Conservation (phyloP, 2,329 filamentous ascomycete genomes). For the Daldinia sp. region DNA sequence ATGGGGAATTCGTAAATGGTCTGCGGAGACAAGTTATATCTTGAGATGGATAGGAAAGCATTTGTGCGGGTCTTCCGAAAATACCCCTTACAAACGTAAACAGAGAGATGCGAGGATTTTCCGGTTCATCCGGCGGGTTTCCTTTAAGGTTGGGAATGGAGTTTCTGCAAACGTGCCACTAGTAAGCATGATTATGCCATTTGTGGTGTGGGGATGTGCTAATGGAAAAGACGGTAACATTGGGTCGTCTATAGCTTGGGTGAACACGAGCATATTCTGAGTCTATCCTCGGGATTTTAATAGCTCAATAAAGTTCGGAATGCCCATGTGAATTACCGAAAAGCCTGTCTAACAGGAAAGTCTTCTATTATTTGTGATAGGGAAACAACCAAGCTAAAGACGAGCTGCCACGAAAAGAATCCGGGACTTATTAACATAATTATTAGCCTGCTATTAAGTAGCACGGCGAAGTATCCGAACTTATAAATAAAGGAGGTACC, state of each 20-base stretch:
- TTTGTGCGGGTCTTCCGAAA: background rate
- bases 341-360: too few species aligned
- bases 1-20: conserved; percentile 72
- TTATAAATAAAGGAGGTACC: too few species aligned
- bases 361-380: too few species aligned
- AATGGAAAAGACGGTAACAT: background rate
- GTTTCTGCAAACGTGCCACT: background rate
- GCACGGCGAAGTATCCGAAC: too few species aligned
- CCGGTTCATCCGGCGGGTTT: background rate
- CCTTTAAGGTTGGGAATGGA: background rate
- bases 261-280: too few species aligned
- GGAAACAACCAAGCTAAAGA: too few species aligned
- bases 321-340: too few species aligned
- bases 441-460: too few species aligned
- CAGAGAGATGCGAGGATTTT: background rate
- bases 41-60: conserved; percentile 10
- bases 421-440: too few species aligned
- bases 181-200: background rate
- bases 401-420: too few species aligned
- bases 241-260: background rate
- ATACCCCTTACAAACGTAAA: background rate
- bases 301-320: too few species aligned
- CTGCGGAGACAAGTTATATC: conserved; percentile 67
- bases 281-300: too few species aligned
- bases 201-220: background rate